Conservation (phyloP, 148 eudicot genomes). For the Hydrangea macrophylla region DNA sequence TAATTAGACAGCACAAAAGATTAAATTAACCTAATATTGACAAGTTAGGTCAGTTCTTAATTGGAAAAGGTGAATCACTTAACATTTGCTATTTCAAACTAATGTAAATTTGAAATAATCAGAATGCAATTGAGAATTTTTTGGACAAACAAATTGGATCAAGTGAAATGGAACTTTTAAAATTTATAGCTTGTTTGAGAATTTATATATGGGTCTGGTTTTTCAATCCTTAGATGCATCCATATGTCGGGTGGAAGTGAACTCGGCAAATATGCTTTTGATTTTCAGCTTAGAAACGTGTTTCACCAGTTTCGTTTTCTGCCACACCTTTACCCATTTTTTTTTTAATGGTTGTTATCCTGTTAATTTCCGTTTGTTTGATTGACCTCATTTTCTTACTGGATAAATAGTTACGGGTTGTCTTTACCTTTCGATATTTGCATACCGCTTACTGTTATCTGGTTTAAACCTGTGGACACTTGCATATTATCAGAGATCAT, state of each 20-base stretch:
- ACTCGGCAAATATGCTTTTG: no score
- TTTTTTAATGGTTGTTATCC: neutral
- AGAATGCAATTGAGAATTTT: no score
- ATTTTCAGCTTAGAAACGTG: neutral
- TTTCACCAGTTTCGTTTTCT: neutral
- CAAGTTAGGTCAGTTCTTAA: no score
- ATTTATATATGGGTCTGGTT: neutral
- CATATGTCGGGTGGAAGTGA: no score
- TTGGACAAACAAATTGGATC: neutral
- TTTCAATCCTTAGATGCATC: neutral
- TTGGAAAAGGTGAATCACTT: no score
- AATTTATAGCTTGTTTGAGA: neutral
- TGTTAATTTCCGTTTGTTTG: neutral
- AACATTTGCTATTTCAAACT: neutral
- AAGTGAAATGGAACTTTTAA: neutral
- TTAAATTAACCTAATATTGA: no score
- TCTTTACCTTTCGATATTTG: no score
- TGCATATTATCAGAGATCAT: neutral
- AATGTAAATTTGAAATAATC: neutral
- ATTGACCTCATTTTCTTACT: neutral
- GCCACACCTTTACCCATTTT: neutral
- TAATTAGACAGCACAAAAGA: no score
- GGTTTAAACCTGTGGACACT: no score
- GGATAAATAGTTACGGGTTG: no score
- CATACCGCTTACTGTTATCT: no score